phyloP scores from a whole-genome alignment of 345 rosid species.

The Ailanthus altissimus region DNA sequence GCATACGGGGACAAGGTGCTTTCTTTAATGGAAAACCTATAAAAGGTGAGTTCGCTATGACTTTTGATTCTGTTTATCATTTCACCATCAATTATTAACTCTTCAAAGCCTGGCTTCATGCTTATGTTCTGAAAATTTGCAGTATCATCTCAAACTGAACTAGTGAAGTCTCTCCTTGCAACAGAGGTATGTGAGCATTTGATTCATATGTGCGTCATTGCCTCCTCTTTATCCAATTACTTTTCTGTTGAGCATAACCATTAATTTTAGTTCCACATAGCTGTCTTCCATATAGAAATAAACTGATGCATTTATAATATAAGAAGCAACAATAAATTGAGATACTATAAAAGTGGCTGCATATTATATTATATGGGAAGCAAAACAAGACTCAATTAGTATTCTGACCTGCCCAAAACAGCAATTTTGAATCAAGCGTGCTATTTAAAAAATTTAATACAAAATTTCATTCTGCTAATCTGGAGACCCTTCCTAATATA shows the following conservation, averaged over 20 bases:
- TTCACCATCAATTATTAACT: background rate
- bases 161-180: constrained; percentile 78
- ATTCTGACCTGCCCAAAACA: no score
- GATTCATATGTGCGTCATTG: background rate
- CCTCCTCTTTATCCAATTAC: background rate
- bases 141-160: constrained; percentile 78
- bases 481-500: no score
- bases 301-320: background rate
- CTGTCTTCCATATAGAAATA: background rate
- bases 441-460: no score
- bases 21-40: constrained; percentile 79
- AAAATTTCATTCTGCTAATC: no score
- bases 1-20: constrained; percentile 74
- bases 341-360: no score
- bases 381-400: no score
- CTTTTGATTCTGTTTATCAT: background rate
- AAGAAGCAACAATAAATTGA: no score
- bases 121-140: constrained; percentile 32
- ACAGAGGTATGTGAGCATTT: constrained; percentile 61
- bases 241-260: background rate
- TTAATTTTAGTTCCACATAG: background rate
- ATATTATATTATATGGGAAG: no score
- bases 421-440: no score
- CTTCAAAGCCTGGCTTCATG: constrained; percentile 8
- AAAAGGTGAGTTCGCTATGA: constrained; percentile 48